phyloP scores from a whole-genome alignment of 2,329 filamentous ascomycete genomes.

The Apiospora kogelbergensis region DNA sequence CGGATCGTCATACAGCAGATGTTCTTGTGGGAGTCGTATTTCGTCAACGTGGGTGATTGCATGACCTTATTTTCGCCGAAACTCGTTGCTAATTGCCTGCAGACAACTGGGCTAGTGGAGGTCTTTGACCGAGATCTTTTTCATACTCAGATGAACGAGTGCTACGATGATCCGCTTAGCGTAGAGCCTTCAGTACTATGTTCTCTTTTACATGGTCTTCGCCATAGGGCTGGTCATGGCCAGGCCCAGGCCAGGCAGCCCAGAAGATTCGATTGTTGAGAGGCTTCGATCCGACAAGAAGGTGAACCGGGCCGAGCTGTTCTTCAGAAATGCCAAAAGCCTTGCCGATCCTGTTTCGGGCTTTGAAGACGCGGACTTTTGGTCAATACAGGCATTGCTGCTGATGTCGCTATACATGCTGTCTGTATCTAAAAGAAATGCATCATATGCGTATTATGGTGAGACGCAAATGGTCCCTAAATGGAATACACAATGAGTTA shows the following conservation, averaged over 20 bases:
- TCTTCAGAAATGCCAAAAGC: constrained; percentile 59
- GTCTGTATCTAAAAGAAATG: constrained; percentile 60
- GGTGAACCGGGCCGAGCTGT: constrained; percentile 57
- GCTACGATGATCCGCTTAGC: constrained; percentile 53
- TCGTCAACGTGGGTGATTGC: constrained; percentile 51
- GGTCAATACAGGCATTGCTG: constrained; percentile 62
- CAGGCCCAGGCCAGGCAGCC: constrained; percentile 47
- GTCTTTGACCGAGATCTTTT: constrained; percentile 56
- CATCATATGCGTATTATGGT: constrained; percentile 63
- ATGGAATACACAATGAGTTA: background rate
- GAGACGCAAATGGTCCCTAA: constrained; percentile 14
- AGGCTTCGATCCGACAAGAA: constrained; percentile 46
- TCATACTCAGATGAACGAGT: constrained; percentile 47
- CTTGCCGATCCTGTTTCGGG: constrained; percentile 45
- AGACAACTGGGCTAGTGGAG: constrained; percentile 62
- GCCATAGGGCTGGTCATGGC: constrained; percentile 63
- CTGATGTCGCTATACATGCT: constrained; percentile 67
- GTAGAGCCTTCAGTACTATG: constrained; percentile 55
- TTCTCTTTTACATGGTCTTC: constrained; percentile 62
- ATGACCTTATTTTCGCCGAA: background rate
- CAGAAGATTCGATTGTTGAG: constrained; percentile 50
- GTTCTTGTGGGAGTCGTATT: constrained; percentile 58
- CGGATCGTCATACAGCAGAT: constrained; percentile 53
- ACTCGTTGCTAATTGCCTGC: constrained; percentile 18
- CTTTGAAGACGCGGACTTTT: constrained; percentile 63